Percentiles rank a stretch among this genome's conserved stretches.
These are phyloP conservation scores for Penicillium hordei DNA, from an alignment of 2,329 filamentous ascomycete species.

Conservation along the genomic window DNA sequence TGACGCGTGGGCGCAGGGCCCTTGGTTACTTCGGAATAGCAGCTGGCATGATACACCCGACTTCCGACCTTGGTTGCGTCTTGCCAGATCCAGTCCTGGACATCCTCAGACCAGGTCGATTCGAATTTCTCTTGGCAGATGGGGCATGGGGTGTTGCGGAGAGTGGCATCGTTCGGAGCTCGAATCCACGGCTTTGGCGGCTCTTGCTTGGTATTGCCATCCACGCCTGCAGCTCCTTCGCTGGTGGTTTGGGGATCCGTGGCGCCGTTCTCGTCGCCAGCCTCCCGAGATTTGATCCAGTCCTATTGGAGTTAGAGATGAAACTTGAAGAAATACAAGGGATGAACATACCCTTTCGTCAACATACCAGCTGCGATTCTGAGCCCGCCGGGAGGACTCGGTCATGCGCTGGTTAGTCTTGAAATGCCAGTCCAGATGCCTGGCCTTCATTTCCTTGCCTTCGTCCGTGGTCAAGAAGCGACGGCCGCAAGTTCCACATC, in stretches of 20 bases:
- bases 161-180: slow-evolving; percentile 74
- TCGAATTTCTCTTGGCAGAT: slow-evolving; percentile 97
- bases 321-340: not conserved
- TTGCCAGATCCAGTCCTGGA: slow-evolving; percentile 95
- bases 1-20: slow-evolving; percentile 43
- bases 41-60: slow-evolving; percentile 85
- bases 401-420: slow-evolving; percentile 84
- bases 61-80: slow-evolving; percentile 77
- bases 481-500: slow-evolving; percentile 87
- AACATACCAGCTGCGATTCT: slow-evolving; percentile 93
- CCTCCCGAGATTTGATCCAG: slow-evolving; percentile 84
- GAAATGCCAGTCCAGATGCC: slow-evolving; percentile 98
- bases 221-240: slow-evolving; percentile 42
- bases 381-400: slow-evolving; percentile 79
- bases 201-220: slow-evolving; percentile 52
- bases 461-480: slow-evolving; percentile 76
- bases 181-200: slow-evolving; percentile 71
- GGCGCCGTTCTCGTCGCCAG: slow-evolving; percentile 62
- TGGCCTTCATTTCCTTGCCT: slow-evolving; percentile 80
- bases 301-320: slow-evolving; percentile 54
- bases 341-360: slow-evolving; percentile 69
- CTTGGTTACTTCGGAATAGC: slow-evolving; percentile 77
- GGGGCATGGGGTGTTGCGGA: slow-evolving; percentile 77
- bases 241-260: slow-evolving; percentile 42
- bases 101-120: slow-evolving; percentile 86